Conservation (phyloP, 2,329 filamentous ascomycete species). For the Aspergillus sclerotialis region DNA sequence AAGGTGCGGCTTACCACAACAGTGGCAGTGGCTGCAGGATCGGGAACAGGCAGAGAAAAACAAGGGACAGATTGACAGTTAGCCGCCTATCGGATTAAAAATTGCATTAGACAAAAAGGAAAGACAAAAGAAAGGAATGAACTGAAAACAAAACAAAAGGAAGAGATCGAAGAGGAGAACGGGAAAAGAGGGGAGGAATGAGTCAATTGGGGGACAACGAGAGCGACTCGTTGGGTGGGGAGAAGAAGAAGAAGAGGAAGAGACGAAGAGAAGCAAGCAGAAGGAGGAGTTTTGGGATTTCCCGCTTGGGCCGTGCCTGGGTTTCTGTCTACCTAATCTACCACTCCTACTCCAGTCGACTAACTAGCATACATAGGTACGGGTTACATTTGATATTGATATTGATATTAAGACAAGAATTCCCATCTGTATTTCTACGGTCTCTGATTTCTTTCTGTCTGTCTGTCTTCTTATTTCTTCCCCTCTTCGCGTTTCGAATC, state of each 20-base stretch:
- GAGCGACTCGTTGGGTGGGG: constrained; percentile 1
- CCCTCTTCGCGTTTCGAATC: too few relatives aligned
- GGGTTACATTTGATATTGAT: too few relatives aligned
- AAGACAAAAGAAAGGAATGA: constrained; percentile 9
- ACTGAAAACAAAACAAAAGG: constrained; percentile 23
- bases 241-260: background rate
- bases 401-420: too few relatives aligned
- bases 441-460: too few relatives aligned
- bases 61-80: background rate
- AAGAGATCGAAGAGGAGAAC: constrained; percentile 15
- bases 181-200: constrained; percentile 8
- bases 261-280: background rate
- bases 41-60: constrained; percentile 1
- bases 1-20: background rate
- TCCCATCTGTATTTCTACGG: too few relatives aligned
- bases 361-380: too few relatives aligned
- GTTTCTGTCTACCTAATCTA: too few relatives aligned
- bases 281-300: constrained; percentile 6
- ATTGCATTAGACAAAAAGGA: constrained; percentile 9
- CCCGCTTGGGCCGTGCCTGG: too few relatives aligned
- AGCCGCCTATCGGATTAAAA: too few relatives aligned
- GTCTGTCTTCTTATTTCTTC: too few relatives aligned
- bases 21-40: constrained; percentile 3
- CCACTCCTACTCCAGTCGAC: too few relatives aligned
- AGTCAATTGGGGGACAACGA: constrained; percentile 1